Percentiles rank a stretch among this genome's conserved stretches.
Evolutionary conservation across 805 yeast genomes (phyloP).

Genomic region (Allodekkera sacchari): DNA sequence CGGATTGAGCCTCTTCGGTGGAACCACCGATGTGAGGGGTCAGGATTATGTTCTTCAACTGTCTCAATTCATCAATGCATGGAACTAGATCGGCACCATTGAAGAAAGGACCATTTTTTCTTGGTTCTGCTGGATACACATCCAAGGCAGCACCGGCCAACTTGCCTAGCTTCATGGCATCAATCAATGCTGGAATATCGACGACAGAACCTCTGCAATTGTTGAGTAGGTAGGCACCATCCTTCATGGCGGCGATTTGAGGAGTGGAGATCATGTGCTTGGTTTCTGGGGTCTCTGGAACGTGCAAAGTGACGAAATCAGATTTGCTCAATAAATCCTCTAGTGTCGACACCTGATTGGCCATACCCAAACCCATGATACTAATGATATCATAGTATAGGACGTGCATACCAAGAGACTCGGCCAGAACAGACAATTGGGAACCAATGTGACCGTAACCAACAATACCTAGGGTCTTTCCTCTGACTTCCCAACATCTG

Average conservation of each 20-base stretch:
- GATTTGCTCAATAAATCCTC: slow-evolving; percentile 73
- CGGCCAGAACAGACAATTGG: slow-evolving; percentile 93
- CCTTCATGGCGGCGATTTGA: slow-evolving; percentile 93
- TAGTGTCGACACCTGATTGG: slow-evolving; percentile 81
- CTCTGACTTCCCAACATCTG: slow-evolving; percentile 98
- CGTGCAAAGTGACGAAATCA: slow-evolving; percentile 90
- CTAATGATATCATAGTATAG: slow-evolving; percentile 84
- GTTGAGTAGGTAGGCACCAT: slow-evolving; percentile 88
- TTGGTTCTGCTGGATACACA: slow-evolving; percentile 95
- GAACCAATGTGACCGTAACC: slow-evolving; percentile 99
- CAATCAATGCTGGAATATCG: slow-evolving; percentile 88
- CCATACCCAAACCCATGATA: slow-evolving; percentile 96
- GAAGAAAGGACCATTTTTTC: slow-evolving; percentile 87
- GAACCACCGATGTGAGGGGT: slow-evolving; percentile 99
- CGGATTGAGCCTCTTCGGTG: slow-evolving; percentile 97
- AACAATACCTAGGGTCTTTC: slow-evolving; percentile 92
- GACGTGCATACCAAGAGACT: slow-evolving; percentile 96
- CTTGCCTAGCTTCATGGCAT: slow-evolving; percentile 87
- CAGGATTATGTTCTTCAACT: slow-evolving; percentile 80
- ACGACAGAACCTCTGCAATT: slow-evolving; percentile 98
- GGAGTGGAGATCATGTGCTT: slow-evolving; percentile 81
- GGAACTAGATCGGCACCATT: slow-evolving; percentile 54
- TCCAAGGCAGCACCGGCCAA: slow-evolving; percentile 96
- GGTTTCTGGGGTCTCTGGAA: slow-evolving; percentile 91
- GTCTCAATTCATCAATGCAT: slow-evolving; percentile 77